Evolutionary conservation across 2,329 filamentous ascomycete genomes (phyloP), one percentile per base, ranked within the genome.

Genomic region (Exophiala sp.): DNA sequence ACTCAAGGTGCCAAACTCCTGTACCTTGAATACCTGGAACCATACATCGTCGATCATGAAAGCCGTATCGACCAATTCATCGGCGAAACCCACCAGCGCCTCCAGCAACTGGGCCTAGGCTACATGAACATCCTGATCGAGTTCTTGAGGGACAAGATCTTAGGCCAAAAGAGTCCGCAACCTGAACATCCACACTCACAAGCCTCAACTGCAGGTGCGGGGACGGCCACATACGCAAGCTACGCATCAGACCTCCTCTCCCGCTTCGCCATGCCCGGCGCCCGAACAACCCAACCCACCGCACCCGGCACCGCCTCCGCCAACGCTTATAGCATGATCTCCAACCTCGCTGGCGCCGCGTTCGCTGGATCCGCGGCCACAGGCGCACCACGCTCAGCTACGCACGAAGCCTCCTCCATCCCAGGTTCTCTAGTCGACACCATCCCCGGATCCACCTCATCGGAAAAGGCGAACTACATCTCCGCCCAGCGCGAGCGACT

Each of bases 1-100:
- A 94, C 90, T n/a, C 92, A 96, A 69, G 94, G 94, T 69, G 91
- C 91, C 53, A 87, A 88, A 57, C 75, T 87, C 65, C 78, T 97
- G 60, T 99, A 97, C 77, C 84, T 91, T 66, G 80, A 84, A 58
- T 85, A 94, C 70, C 78, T 97, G 57, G 87, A 95, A 71, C 92
- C 92, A 0, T 96, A 92, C 75, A 84, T 99, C 46, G 79, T 84
- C 65, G 81, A 91, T 57, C 92, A 99, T 71, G 94, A 97, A 72
- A 72, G 79, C 40, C 84, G 89, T 62, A 97, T 99, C 71, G 94
- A 99, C 67, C 84, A 89, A 58, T 86, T 96, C 67, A 96, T 97
- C 70, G 86, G 85, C 61, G 82, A 84, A 56, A 79, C 85, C 38
- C 91, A 97, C 71, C 88, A 90, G 62, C 84, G 85, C 54, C 83